Conservation (phyloP, 768 basidiomycete species). For the Podaxis rugospora region DNA sequence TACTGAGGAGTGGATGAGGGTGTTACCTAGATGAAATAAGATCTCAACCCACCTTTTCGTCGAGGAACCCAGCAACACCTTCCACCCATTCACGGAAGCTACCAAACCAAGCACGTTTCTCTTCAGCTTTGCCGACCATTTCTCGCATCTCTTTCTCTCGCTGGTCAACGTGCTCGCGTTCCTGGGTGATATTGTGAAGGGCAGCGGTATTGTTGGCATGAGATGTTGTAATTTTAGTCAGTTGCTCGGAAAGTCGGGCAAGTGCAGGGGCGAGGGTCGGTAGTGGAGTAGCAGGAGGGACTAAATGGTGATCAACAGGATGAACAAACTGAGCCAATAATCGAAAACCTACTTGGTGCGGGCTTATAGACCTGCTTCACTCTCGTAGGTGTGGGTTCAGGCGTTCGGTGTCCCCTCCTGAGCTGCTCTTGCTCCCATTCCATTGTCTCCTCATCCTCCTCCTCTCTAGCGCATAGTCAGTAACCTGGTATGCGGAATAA, state of each 20-base stretch:
- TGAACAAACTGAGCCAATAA: not conserved
- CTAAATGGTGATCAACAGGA: conserved; percentile 32
- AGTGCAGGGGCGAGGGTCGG: conserved; percentile 63
- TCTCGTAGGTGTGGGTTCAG: conserved; percentile 31
- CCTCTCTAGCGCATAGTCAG: conserved; percentile 42
- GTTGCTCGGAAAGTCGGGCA: conserved; percentile 52
- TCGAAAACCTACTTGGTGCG: conserved; percentile 52
- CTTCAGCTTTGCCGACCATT: conserved; percentile 71
- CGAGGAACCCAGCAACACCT: conserved; percentile 77
- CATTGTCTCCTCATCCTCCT: conserved; percentile 77
- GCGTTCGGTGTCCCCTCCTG: conserved; percentile 56
- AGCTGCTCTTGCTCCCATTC: conserved; percentile 88
- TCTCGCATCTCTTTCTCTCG: conserved; percentile 72
- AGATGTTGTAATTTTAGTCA: conserved; percentile 60
- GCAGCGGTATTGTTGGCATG: conserved; percentile 59
- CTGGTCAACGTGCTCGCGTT: conserved; percentile 58
- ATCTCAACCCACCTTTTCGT: conserved; percentile 64
- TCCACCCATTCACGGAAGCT: conserved; percentile 80
- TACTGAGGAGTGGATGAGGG: conserved; percentile 42
- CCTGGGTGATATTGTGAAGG: conserved; percentile 53
- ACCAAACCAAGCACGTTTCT: conserved; percentile 77
- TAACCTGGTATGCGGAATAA: not conserved
- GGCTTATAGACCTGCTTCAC: conserved; percentile 63
- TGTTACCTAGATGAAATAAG: conserved; percentile 5
- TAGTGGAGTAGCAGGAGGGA: conserved; percentile 59